These are phyloP conservation scores for Symbiodinium natans DNA, from an alignment of 73 alveolate genomes.

Conservation along the genomic window DNA sequence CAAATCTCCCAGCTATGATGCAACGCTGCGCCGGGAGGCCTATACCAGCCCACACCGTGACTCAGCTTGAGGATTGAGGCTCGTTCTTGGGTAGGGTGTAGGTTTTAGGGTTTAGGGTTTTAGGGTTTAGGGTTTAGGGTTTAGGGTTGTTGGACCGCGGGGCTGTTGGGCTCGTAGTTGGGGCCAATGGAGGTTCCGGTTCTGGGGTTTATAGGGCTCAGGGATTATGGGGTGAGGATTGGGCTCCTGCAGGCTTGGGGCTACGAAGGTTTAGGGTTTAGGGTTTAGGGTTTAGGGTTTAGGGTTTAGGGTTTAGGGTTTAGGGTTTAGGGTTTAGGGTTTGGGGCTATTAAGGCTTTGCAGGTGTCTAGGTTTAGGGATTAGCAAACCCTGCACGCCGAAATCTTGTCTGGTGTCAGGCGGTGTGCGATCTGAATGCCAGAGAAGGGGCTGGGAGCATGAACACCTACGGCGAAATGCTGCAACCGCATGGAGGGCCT, in stretches of 20 bases:
- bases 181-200: no score
- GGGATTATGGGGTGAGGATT: not conserved
- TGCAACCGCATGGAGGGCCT: not conserved
- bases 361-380: not conserved
- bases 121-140: not conserved
- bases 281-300: not conserved
- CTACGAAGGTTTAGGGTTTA: not conserved
- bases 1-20: not conserved
- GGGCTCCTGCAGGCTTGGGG: not conserved
- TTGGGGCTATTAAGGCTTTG: not conserved
- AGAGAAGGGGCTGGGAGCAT: no score
- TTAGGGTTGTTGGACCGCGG: not conserved
- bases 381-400: no score
- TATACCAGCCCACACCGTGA: not conserved
- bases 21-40: not conserved
- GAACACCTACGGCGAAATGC: no score
- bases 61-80: not conserved
- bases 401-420: no score
- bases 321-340: not conserved
- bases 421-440: no score
- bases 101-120: not conserved
- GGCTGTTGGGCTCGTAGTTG: not conserved
- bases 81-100: not conserved
- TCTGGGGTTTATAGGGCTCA: no score
- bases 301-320: not conserved